phyloP scores from a whole-genome alignment of 805 yeast species.

The Pichia pseudocactophila region DNA sequence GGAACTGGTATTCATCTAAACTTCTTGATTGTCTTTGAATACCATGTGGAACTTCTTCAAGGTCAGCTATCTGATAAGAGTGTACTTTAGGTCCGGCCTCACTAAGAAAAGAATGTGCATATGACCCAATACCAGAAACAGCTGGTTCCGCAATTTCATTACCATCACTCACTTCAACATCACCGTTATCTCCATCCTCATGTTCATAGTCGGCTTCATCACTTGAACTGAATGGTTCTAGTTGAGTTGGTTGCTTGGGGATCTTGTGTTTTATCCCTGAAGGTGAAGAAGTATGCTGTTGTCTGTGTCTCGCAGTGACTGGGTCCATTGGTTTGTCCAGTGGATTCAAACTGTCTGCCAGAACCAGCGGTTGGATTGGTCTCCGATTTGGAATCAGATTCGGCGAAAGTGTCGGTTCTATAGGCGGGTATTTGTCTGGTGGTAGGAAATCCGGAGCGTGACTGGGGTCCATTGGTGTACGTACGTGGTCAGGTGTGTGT shows the following conservation, averaged over 20 bases:
- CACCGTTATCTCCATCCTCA: not conserved
- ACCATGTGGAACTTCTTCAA: conserved; percentile 96
- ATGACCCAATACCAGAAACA: conserved; percentile 19
- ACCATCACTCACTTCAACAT: not conserved
- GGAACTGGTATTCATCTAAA: conserved; percentile 66
- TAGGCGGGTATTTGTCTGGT: conserved; percentile 57
- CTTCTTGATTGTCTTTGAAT: conserved; percentile 76
- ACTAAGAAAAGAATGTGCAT: conserved; percentile 19
- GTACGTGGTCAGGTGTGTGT: no score
- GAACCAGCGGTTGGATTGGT: conserved; percentile 70
- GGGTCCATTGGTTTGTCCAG: conserved; percentile 63
- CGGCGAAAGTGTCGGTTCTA: conserved; percentile 59
- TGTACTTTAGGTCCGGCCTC: conserved; percentile 34
- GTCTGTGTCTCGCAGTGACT: conserved; percentile 8
- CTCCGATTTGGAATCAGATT: conserved; percentile 61
- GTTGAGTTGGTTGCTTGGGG: conserved; percentile 43
- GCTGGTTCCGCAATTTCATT: not conserved
- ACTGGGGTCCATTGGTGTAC: conserved; percentile 67
- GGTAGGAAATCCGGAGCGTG: conserved; percentile 86
- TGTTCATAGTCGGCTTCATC: conserved; percentile 28
- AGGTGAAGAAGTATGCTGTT: conserved; percentile 3
- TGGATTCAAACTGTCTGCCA: conserved; percentile 64
- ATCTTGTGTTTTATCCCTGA: conserved; percentile 20
- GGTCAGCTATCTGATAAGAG: conserved; percentile 71
- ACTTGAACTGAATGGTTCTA: conserved; percentile 47